Conservation (phyloP, 495 filamentous ascomycete species). For the Penicillium lividum region DNA sequence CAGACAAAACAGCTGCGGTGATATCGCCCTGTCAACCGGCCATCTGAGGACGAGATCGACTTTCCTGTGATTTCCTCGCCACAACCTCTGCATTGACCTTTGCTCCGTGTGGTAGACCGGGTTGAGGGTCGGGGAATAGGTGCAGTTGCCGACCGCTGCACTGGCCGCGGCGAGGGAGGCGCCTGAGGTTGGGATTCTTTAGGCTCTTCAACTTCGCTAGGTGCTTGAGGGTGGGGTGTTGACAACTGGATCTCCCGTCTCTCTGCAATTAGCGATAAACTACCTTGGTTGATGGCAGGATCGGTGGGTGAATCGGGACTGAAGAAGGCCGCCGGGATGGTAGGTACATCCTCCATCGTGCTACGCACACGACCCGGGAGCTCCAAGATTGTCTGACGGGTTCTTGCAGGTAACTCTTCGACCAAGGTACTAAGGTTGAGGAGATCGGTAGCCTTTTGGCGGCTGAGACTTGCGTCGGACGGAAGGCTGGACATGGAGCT, state of each 20-base stretch:
- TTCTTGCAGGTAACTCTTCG: constrained; percentile 34
- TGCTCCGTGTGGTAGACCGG: constrained; percentile 42
- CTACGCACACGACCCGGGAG: constrained; percentile 23
- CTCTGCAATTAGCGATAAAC: constrained; percentile 42
- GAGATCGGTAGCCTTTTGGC: constrained; percentile 35
- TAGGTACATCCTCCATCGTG: constrained; percentile 35
- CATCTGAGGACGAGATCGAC: constrained; percentile 90
- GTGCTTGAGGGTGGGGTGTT: constrained; percentile 2
- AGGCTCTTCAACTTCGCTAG: constrained; percentile 5
- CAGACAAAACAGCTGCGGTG: constrained; percentile 95
- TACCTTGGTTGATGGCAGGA: constrained; percentile 50
- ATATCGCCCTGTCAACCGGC: constrained; percentile 88
- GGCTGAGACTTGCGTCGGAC: constrained; percentile 39
- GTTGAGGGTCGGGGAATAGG: constrained; percentile 35
- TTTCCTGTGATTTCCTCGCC: constrained; percentile 78
- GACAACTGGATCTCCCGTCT: constrained; percentile 12
- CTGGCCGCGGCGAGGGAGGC: constrained; percentile 23
- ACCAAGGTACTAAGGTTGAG: constrained; percentile 38
- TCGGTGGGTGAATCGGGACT: constrained; percentile 62
- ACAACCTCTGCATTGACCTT: constrained; percentile 85
- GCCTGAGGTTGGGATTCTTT: constrained; percentile 13
- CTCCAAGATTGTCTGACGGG: constrained; percentile 23
- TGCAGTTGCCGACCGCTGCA: constrained; percentile 29
- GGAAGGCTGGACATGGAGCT: constrained; percentile 69
- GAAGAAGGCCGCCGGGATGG: constrained; percentile 35